Base-by-base conservation (phyloP, 2,329 filamentous ascomycete species). In the Tolypocladium sp. region DNA sequence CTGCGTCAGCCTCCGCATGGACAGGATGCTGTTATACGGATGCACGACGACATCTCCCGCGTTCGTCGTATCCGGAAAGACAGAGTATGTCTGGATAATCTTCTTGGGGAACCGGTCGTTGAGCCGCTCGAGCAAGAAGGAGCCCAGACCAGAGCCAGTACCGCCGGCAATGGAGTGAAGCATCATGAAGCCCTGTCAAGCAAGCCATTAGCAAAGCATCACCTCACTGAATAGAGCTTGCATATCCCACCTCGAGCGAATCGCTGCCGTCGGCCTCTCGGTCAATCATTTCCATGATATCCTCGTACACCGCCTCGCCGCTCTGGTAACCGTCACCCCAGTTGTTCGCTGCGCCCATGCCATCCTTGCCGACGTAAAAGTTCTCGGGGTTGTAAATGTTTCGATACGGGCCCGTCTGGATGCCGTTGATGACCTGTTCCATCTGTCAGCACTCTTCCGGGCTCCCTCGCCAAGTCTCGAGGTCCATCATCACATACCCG, bases 341-440 rank as follows among this genome's bases (percentile, higher is more conserved):
- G 74, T 97, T 99, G 76, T 99, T 99, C 53, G 92, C 94, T 8
- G 94, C 94, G 53, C 94, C 94, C 58, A 91, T 86, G 60, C 94
- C 94, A 76, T 93, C 89, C 73, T 96, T 95, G 68, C 93, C 91
- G 57, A 97, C 86, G 73, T 95, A 99, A 77, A 97, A 97, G 79
- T 99, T 99, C 76, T 99, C 94, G 0, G 94, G 94, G 72, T 99
- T 99, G 83, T 99, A 99, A 61, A 99, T 99, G 73, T 99, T 97
- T 74, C 89, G 91, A 80, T 99, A 99, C 0, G 92, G 88, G 1
- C 94, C 92, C 12, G 88, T 89, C 77, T 97, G 93, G 66, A 99
- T 99, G 62, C 86, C 80, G 71, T 97, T 90, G 70, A 99, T 89
- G 63, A 97, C 89, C 87, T 79, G 63, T 17, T 17, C 10, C 41